A percentile compares a stretch with the other conserved stretches of the same genome.
These are phyloP conservation scores for Blastobotrys parvus DNA, from an alignment of 805 yeast genomes.

Conservation along the genomic window DNA sequence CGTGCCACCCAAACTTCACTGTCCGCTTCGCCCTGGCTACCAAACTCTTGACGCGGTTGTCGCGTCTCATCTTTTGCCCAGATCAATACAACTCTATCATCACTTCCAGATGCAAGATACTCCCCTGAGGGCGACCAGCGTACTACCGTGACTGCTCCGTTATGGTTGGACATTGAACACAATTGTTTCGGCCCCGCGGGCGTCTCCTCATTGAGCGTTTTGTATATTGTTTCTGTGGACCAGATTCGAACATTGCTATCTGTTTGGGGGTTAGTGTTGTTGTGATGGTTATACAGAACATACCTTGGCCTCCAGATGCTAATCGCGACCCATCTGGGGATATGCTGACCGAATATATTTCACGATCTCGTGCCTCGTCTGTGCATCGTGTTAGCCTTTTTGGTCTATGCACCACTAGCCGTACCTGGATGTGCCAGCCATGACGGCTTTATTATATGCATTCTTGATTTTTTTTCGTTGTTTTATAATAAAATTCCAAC, in stretches of 20 bases:
- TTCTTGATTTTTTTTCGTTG: constrained; percentile 18
- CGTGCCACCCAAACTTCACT: constrained; percentile 92
- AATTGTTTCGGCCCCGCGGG: constrained; percentile 39
- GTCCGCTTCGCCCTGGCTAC: constrained; percentile 53
- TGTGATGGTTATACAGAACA: neutral
- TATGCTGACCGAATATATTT: constrained; percentile 75
- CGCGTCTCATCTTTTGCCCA: constrained; percentile 85
- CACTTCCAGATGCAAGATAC: constrained; percentile 90
- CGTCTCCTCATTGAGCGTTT: constrained; percentile 36
- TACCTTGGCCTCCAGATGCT: constrained; percentile 77
- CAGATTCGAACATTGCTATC: constrained; percentile 91
- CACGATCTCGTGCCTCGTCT: constrained; percentile 76
- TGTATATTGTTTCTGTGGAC: constrained; percentile 78
- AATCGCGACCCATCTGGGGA: constrained; percentile 75
- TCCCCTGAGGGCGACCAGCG: constrained; percentile 88
- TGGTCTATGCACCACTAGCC: too few relatives aligned
- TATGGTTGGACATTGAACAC: constrained; percentile 89
- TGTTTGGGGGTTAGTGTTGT: neutral
- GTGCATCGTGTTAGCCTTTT: too few relatives aligned
- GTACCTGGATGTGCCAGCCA: constrained; percentile 57
- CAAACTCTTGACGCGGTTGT: constrained; percentile 51
- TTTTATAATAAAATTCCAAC: too few relatives aligned
- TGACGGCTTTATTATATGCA: constrained; percentile 61
- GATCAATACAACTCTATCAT: constrained; percentile 80
- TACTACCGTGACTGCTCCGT: constrained; percentile 93